A percentile compares a stretch with the other conserved stretches of the same genome.
phyloP scores from a whole-genome alignment of 345 rosid species.

The Lepidium sativum region DNA sequence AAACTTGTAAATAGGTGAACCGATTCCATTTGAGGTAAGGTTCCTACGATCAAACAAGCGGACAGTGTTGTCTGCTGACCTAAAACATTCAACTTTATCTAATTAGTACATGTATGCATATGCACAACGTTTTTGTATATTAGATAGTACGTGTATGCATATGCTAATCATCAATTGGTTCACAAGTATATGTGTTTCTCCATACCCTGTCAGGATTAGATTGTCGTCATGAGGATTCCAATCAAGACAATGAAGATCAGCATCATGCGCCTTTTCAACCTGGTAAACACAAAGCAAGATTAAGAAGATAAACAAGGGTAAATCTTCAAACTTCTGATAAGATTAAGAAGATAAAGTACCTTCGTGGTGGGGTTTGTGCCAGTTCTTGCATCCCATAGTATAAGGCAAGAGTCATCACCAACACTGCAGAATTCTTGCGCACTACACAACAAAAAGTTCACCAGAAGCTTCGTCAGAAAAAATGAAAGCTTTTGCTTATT shows the following conservation, averaged over 20 bases:
- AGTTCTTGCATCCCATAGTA: constrained; percentile 94
- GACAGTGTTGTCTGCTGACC: constrained; percentile 94
- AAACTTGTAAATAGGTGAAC: constrained; percentile 60
- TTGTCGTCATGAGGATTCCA: constrained; percentile 92
- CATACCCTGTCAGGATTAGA: constrained; percentile 88
- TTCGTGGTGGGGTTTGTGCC: constrained; percentile 75
- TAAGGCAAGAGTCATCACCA: constrained; percentile 99
- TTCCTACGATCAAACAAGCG: constrained; percentile 88
- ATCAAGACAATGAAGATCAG: constrained; percentile 97
- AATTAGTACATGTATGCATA: not conserved
- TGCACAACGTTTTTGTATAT: not conserved
- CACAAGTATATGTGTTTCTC: not conserved
- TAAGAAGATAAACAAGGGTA: constrained; percentile 22
- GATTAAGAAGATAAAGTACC: constrained; percentile 31
- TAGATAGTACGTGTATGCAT: not conserved
- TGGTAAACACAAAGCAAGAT: constrained; percentile 21
- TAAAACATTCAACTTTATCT: constrained; percentile 19
- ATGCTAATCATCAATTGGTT: not conserved
- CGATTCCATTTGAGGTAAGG: constrained; percentile 63
- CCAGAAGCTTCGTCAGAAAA: constrained; percentile 23
- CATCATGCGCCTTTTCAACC: constrained; percentile 95
- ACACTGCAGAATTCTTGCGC: constrained; percentile 98
- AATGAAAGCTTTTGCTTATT: constrained; percentile 39
- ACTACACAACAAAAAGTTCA: constrained; percentile 38
- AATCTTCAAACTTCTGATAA: constrained; percentile 53